These are phyloP conservation scores for Phytophthora niederhauseri DNA, from an alignment of 352 stramenopile genomes.

Conservation along the genomic window DNA sequence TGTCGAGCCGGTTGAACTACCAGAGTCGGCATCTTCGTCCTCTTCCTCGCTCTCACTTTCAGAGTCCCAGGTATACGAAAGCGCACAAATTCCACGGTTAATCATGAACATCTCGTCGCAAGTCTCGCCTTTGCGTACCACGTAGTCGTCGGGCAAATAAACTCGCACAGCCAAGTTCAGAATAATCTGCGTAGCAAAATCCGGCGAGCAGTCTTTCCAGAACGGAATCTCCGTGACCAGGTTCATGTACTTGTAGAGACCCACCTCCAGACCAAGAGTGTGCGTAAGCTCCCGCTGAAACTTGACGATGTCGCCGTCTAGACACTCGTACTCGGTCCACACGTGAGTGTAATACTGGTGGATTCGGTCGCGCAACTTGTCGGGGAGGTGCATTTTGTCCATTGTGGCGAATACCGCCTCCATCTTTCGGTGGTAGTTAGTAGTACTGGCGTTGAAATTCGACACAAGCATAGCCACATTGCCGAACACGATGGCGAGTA, in stretches of 20 bases:
- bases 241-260: conserved; percentile 1
- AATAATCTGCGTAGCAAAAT: conserved; percentile 1
- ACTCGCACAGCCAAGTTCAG: background rate
- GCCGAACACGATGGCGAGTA: background rate
- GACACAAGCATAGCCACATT: background rate
- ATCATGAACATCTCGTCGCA: conserved; percentile 1
- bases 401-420: background rate
- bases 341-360: conserved; percentile 1
- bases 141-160: background rate
- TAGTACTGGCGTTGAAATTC: background rate
- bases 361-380: background rate
- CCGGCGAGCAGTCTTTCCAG: background rate
- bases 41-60: background rate
- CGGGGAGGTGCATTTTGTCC: background rate
- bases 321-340: background rate
- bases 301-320: background rate
- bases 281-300: background rate
- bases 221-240: background rate
- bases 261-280: background rate
- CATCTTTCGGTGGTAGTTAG: background rate
- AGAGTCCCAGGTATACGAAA: background rate
- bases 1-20: background rate
- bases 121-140: background rate
- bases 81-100: background rate
- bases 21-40: background rate